A percentile compares a stretch with the other conserved stretches of the same genome.
phyloP scores from a whole-genome alignment of 1,284 basidiomycete species.

The Rhizoctonia solani region DNA sequence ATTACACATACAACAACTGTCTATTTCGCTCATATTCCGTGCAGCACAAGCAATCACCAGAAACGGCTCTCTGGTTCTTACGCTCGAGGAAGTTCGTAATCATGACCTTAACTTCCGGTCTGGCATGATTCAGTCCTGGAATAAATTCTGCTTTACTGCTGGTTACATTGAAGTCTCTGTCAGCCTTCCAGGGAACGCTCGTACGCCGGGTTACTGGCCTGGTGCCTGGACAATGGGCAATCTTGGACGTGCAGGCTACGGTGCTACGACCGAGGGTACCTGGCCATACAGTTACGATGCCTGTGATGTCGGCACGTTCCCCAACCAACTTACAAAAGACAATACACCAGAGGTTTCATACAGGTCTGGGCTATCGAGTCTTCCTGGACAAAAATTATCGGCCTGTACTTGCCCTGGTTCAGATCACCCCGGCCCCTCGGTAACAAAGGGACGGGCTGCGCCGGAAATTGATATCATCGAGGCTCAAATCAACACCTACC shows the following conservation, averaged over 20 bases:
- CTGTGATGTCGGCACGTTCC: slow-evolving; percentile 82
- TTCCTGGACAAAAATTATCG: slow-evolving; percentile 59
- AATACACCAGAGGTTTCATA: slow-evolving; percentile 55
- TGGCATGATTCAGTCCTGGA: slow-evolving; percentile 84
- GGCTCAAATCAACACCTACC: slow-evolving; percentile 53
- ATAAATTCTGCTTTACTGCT: slow-evolving; percentile 92
- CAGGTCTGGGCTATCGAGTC: slow-evolving; percentile 52
- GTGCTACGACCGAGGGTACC: slow-evolving; percentile 67
- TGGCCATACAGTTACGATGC: slow-evolving; percentile 79
- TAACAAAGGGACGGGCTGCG: slow-evolving; percentile 55
- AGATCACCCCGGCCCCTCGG: slow-evolving; percentile 66
- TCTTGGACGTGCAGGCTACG: slow-evolving; percentile 71
- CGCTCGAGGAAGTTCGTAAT: slow-evolving; percentile 54
- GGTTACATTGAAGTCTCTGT: slow-evolving; percentile 79
- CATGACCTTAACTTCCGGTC: slow-evolving; percentile 71
- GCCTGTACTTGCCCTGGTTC: slow-evolving; percentile 61
- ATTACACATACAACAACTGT: slow-evolving; percentile 53
- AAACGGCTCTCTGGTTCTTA: slow-evolving; percentile 77
- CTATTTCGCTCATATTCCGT: neutral
- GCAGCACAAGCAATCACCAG: slow-evolving; percentile 46
- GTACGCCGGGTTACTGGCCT: slow-evolving; percentile 71
- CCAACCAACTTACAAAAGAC: slow-evolving; percentile 67
- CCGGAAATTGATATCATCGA: slow-evolving; percentile 71
- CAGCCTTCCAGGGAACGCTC: slow-evolving; percentile 75
- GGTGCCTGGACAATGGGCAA: slow-evolving; percentile 70